phyloP scores from a whole-genome alignment of 179 eudicot genomes.

The Silene vulgaris region DNA sequence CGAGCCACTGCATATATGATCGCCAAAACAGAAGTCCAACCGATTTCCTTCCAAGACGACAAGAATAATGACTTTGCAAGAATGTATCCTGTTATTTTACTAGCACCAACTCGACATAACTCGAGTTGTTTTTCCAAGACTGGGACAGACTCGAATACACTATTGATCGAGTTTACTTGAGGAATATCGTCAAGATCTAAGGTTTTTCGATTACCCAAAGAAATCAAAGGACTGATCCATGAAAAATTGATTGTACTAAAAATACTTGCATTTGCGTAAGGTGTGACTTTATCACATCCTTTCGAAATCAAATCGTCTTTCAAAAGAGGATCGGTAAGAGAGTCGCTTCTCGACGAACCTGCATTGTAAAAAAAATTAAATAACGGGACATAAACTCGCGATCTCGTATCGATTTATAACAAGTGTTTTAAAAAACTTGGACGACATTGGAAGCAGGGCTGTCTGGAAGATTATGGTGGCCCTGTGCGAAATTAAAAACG shows the following conservation, averaged over 20 bases:
- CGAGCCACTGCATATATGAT: conserved; percentile 36
- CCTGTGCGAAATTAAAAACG: no score
- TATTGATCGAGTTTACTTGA: conserved; percentile 38
- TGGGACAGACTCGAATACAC: conserved; percentile 46
- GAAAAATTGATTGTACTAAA: conserved; percentile 45
- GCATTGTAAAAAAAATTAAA: neutral
- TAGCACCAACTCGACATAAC: neutral
- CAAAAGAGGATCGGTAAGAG: neutral
- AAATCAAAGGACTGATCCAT: conserved; percentile 49
- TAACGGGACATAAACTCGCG: no score
- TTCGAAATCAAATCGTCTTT: neutral
- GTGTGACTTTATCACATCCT: conserved; percentile 37
- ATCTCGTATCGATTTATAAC: no score
- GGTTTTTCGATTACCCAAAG: conserved; percentile 33
- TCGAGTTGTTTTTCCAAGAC: conserved; percentile 29
- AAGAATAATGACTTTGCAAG: conserved; percentile 44
- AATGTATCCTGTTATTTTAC: conserved; percentile 16
- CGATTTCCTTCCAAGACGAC: conserved; percentile 40
- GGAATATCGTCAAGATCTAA: conserved; percentile 64
- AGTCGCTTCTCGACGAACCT: neutral
- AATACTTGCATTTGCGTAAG: conserved; percentile 41
- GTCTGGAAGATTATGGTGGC: no score
- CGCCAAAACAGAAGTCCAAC: conserved; percentile 37
- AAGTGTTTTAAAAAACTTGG: no score
- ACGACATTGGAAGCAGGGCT: no score